Conservation (phyloP, 2,329 filamentous ascomycete genomes). For the Epichloe elymi region DNA sequence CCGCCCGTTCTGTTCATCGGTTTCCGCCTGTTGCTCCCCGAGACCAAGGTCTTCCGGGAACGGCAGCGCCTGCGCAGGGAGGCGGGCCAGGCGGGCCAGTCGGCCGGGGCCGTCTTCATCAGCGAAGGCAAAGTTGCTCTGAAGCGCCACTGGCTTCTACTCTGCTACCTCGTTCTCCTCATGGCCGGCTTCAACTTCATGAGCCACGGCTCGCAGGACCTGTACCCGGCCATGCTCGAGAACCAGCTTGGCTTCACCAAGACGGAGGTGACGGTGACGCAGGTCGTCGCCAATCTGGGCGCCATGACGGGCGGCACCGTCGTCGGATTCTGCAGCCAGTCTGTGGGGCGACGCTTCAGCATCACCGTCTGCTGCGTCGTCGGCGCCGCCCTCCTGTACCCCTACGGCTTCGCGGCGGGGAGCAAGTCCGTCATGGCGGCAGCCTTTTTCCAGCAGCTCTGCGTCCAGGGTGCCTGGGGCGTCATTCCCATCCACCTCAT, state of each 20-base stretch:
- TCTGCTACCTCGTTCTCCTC: constrained; percentile 70
- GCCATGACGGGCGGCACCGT: constrained; percentile 55
- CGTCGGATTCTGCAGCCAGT: constrained; percentile 55
- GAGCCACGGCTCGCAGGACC: constrained; percentile 60
- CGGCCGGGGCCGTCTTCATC: constrained; percentile 48
- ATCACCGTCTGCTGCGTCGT: constrained; percentile 51
- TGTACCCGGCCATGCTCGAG: constrained; percentile 47
- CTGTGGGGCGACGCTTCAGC: constrained; percentile 54
- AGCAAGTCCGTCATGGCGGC: constrained; percentile 56
- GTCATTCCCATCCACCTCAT: constrained; percentile 68
- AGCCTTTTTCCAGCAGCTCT: constrained; percentile 76
- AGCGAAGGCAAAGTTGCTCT: constrained; percentile 67
- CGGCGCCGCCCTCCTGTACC: constrained; percentile 69
- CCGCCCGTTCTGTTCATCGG: constrained; percentile 70
- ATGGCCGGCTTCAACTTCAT: constrained; percentile 93
- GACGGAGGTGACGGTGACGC: constrained; percentile 52
- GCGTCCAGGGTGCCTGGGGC: constrained; percentile 64
- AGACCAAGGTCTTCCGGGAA: constrained; percentile 61
- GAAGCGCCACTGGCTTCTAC: constrained; percentile 64
- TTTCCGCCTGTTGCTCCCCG: constrained; percentile 64
- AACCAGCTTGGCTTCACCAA: constrained; percentile 40
- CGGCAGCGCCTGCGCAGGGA: constrained; percentile 48
- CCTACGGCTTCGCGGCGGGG: constrained; percentile 54
- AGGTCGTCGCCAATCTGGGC: constrained; percentile 60
- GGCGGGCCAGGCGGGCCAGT: constrained; percentile 14